Evolutionary conservation across 1,139 yeast species (phyloP), one percentile per base, ranked within the genome.

Genomic region (Geotrichum aggregatum): DNA sequence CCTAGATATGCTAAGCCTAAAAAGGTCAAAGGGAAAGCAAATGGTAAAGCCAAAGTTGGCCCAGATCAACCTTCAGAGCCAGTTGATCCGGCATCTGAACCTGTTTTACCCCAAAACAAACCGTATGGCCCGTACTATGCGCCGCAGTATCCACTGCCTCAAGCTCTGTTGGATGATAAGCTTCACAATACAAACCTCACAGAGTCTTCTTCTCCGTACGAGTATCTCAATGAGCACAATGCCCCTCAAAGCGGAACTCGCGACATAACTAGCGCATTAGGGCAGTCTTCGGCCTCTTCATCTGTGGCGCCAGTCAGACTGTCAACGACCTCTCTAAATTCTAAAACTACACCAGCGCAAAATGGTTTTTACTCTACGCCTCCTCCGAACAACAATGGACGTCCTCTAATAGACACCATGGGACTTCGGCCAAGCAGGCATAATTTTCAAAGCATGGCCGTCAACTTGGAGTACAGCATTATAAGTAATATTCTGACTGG

Each of bases 401-500:
- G 44, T 16, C 44, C 44, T 6, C 31, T 40, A 10, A 26, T 26
- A 16, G 49, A 46, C 7, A 28, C 49, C 18, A 11, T 34, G 26
- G 31, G 44, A 6, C 18, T 51, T 7, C 44, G 33, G 14, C 54
- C 53, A 3, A 50, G 54, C 22, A 44, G 52, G 18, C 57, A 52
- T 30, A 52, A 47, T 34, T 83, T 87, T 63, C 70, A 85, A 56
- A 84, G 94, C 1, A 73, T 82, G 14, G 92, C 95, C 0, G 91
- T 92, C 0, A 87, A 85, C 62, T 72, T 83, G 57, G 96, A 88
- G 62, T 87, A 87, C 63, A 77, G 87, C 3, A 82, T 87, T 1
- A 69, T 88, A 40, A 84, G 94, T n/a, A 81, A 77, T 57, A 85
- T 87, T 49, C 76, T 85, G 35, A 52, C 58, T 28, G n/a, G n/a